These are phyloP conservation scores for Leccinum ochraceum DNA, from an alignment of 768 basidiomycete species.

Conservation along the genomic window DNA sequence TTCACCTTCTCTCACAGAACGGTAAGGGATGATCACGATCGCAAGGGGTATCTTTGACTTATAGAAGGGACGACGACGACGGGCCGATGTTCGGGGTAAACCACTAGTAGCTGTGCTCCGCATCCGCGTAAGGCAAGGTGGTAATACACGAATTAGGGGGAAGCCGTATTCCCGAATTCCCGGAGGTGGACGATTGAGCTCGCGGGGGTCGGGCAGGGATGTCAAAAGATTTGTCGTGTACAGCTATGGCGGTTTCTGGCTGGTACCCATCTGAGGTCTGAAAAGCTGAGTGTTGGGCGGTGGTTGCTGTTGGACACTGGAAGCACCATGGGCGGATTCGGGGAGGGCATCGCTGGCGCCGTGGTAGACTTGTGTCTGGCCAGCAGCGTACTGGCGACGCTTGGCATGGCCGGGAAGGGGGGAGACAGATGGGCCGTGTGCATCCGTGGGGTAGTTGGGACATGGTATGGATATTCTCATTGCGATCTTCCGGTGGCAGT, in stretches of 20 bases:
- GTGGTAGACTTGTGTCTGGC: no score
- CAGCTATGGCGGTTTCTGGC: constrained; percentile 73
- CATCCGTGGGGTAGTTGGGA: constrained; percentile 37
- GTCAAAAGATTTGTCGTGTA: constrained; percentile 92
- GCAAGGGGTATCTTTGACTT: no score
- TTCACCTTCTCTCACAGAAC: no score
- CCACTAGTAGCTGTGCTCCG: no score
- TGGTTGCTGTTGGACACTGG: constrained; percentile 40
- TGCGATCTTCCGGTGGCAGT: constrained; percentile 68
- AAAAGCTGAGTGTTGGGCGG: constrained; percentile 59
- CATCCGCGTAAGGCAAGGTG: no score
- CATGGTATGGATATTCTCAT: constrained; percentile 75
- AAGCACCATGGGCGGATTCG: constrained; percentile 45
- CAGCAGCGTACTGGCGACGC: constrained; percentile 36
- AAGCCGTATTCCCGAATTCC: constrained; percentile 63
- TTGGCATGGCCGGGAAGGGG: constrained; percentile 51
- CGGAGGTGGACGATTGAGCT: constrained; percentile 79
- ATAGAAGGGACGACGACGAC: no score
- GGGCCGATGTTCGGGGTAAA: no score
- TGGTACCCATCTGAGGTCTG: constrained; percentile 88
- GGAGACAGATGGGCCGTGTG: constrained; percentile 44
- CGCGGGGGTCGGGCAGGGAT: constrained; percentile 78
- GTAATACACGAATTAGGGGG: constrained; percentile 38
- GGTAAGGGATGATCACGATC: no score
- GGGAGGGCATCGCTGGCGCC: constrained; percentile 49